Percentiles rank a stretch among this genome's conserved stretches.
phyloP scores from a whole-genome alignment of 345 rosid genomes.

The Arabis hirsuta region DNA sequence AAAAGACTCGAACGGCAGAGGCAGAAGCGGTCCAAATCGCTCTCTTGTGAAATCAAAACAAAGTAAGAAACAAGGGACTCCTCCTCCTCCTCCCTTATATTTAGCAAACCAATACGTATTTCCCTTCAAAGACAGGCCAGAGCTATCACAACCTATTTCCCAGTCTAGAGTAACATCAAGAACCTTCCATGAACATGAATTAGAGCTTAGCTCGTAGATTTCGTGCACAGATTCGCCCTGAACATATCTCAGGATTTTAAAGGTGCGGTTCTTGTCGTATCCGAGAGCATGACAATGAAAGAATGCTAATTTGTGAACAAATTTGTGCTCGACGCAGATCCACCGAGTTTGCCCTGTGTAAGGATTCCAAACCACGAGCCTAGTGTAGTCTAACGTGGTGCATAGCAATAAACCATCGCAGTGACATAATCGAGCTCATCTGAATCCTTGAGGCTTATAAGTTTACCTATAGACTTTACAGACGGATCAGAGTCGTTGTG shows the following conservation, averaged over 20 bases:
- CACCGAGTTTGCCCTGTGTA: background rate
- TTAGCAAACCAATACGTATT: background rate
- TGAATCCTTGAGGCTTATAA: background rate
- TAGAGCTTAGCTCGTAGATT: background rate
- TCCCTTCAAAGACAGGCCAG: slow-evolving; percentile 16
- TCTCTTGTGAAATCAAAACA: slow-evolving; percentile 16
- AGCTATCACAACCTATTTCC: background rate
- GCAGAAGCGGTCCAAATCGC: slow-evolving; percentile 2
- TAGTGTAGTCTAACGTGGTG: background rate
- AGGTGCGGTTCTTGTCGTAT: background rate
- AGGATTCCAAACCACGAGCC: slow-evolving; percentile 30
- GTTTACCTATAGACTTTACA: background rate
- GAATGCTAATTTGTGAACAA: background rate
- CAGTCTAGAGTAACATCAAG: slow-evolving; percentile 11
- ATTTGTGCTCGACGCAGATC: slow-evolving; percentile 9
- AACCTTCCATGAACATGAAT: slow-evolving; percentile 9
- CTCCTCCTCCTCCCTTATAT: background rate
- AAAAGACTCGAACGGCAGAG: background rate
- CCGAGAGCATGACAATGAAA: background rate
- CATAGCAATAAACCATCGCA: slow-evolving; percentile 25
- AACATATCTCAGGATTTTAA: slow-evolving; percentile 17
- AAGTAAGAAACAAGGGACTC: background rate
- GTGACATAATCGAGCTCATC: background rate
- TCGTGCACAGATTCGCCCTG: background rate
- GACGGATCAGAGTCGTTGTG: background rate